A percentile compares a stretch with the other conserved stretches of the same genome.
These are phyloP conservation scores for Talaromyces amestolkiae DNA, from an alignment of 2,329 filamentous ascomycete species.

Conservation along the genomic window DNA sequence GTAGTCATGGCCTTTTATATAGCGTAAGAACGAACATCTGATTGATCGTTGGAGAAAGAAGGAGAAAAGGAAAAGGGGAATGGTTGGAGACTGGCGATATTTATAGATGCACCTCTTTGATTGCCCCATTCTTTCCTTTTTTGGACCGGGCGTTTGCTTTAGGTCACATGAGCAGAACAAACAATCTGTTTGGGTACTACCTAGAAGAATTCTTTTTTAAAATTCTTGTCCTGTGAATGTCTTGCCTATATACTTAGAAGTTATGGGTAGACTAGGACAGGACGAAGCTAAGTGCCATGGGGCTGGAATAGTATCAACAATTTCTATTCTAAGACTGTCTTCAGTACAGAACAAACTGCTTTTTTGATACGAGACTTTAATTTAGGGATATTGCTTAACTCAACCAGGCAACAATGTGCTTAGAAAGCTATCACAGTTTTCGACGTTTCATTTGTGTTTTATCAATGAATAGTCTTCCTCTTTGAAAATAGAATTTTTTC, in stretches of 20 bases:
- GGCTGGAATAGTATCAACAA: background rate
- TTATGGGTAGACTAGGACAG: background rate
- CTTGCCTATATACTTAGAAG: background rate
- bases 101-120: background rate
- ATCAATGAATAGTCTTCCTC: background rate
- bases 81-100: background rate
- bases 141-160: background rate
- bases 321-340: background rate
- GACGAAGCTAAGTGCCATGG: background rate
- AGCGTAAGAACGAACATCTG: background rate
- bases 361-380: background rate
- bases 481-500: background rate
- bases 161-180: background rate
- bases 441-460: background rate
- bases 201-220: background rate
- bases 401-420: background rate
- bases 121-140: background rate
- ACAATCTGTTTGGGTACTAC: background rate
- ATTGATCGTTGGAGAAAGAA: background rate
- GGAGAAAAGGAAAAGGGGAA: background rate
- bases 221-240: background rate
- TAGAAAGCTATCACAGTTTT: background rate
- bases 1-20: background rate
- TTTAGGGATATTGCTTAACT: background rate
- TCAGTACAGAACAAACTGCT: background rate